Evolutionary conservation across 148 eudicot genomes (phyloP), one percentile per base, ranked within the genome.

Genomic region (Pouteria glomerata): DNA sequence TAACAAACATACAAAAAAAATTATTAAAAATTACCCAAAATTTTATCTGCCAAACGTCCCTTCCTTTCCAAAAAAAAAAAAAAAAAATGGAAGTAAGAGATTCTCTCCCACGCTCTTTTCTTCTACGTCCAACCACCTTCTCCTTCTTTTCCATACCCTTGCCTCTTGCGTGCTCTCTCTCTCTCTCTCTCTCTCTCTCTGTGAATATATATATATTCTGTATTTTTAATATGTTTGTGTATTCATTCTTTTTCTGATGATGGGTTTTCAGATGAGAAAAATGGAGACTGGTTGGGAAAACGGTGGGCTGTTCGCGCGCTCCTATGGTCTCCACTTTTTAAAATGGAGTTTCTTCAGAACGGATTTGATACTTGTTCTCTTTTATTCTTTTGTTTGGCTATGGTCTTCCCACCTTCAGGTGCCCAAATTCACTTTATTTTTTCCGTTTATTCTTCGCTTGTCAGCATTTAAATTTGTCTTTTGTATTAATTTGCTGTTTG

Each of bases 351-450:
- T 64, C 52, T 64, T 26, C n/a, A 86, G 86, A 83, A 89, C 95
- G 88, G 97, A 89, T 77, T 77, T 89, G 1, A 44, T 86, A 77
- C 83, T 89, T 53, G 69, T 83, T 74, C 44, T 87, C 4, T 86
- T 90, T 74, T 65, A 94, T 75, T 82, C 97, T 14, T 19, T 91
- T 65, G n/a, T n/a, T n/a, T n/a, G n/a, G 72, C 81, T 48, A 73
- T 78, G 23, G 8, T 84, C 69, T 72, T 84, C 51, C 88, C 92
- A 27, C 41, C 72, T 62, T 51, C 52, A 74, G 90, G 93, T 90
- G 23, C 44, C 72, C 30, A 12, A 13, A 3, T 33, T 59, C 41
- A 59, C 7, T 51, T 23, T 13, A 1, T 59, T 1, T 8, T 37
- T 2, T 7, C 7, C 0, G 3, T 11, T 26, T 1, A n/a, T 59